Evolutionary conservation across 306 rosid genomes (phyloP), one percentile per base, ranked within the genome.

Genomic region (Quillaja saponaria): DNA sequence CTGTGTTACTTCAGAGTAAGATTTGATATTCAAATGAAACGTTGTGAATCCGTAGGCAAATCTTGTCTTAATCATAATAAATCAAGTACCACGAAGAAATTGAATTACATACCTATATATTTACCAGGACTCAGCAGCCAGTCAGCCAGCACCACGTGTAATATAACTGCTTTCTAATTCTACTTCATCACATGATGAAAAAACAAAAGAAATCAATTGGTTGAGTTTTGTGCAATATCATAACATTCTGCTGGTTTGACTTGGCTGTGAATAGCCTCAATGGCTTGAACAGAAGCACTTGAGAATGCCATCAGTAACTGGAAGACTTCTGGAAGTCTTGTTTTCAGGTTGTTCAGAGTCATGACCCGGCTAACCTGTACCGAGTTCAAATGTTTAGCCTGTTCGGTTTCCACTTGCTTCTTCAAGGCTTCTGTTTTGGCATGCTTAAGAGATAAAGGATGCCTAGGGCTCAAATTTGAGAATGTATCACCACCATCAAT

Each of bases 311-410:
- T 54, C 7, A 94, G 71, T 19, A 83, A 65, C 68, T 71, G 72
- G 76, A 94, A 94, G 47, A 86, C 86, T 10, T 52, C 62, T 15
- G 99, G 99, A 51, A 94, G 99, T 48, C 45, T 64, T 34, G 69
- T 78, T 80, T 76, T 82, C 69, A 89, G 84, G 53, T 66, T 66
- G 41, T 74, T 70, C 62, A 89, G 64, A 14, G 90, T 81, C 95
- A 83, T 74, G 66, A 58, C 55, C 49, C 58, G 82, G 52, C 76
- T 76, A 28, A 5, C 59, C 55, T 80, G 85, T n/a, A 80, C 85
- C n/a, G 85, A 69, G n/a, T 77, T 37, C 62, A 64, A 49, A 77
- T 80, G 83, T 46, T 69, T 79, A 35, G 61, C 80, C 73, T 64
- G 77, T 74, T 80, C 89, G 12, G n/a, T 40, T 12, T 85, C 95